Percentiles rank a stretch among this genome's conserved stretches.
phyloP scores from a whole-genome alignment of 176 grass and related monocot genomes.

The Cymbopogon citratus region DNA sequence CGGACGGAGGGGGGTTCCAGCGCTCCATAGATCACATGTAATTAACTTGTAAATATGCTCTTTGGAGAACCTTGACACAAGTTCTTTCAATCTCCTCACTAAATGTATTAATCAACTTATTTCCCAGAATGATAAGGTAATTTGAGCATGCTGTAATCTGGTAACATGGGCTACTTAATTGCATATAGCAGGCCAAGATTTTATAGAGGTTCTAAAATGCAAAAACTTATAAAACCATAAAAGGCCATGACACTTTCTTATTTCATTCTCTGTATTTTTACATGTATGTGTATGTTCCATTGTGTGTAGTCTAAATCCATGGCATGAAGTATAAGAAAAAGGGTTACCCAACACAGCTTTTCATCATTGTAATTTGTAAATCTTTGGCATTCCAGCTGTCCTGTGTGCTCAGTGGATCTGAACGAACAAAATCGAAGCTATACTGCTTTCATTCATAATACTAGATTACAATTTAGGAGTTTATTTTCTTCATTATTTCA shows the following conservation, averaged over 20 bases:
- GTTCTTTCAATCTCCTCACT: not conserved
- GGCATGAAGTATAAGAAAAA: not conserved
- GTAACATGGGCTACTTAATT: not conserved
- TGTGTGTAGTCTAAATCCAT: slow-evolving; percentile 15
- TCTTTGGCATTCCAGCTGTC: slow-evolving; percentile 6
- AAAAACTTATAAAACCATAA: not conserved
- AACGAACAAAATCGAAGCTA: slow-evolving; percentile 18
- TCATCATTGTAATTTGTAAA: not conserved
- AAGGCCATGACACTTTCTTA: not conserved
- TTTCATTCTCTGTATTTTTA: slow-evolving; percentile 8
- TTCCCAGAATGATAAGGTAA: not conserved
- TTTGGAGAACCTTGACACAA: not conserved
- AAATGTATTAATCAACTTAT: not conserved
- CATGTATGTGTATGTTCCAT: not conserved
- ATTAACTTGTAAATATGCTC: not conserved
- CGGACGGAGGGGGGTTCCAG: not conserved
- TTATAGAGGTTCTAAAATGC: not conserved
- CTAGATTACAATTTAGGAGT: slow-evolving; percentile 28
- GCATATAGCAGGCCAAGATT: not conserved
- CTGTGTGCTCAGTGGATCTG: not conserved
- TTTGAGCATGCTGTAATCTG: slow-evolving; percentile 17
- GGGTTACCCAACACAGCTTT: slow-evolving; percentile 9
- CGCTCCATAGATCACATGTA: not conserved
- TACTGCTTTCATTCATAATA: slow-evolving; percentile 9
- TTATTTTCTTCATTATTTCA: slow-evolving; percentile 53